Evolutionary conservation across 805 yeast genomes (phyloP), one percentile per base, ranked within the genome.

Genomic region (Candida anglica): DNA sequence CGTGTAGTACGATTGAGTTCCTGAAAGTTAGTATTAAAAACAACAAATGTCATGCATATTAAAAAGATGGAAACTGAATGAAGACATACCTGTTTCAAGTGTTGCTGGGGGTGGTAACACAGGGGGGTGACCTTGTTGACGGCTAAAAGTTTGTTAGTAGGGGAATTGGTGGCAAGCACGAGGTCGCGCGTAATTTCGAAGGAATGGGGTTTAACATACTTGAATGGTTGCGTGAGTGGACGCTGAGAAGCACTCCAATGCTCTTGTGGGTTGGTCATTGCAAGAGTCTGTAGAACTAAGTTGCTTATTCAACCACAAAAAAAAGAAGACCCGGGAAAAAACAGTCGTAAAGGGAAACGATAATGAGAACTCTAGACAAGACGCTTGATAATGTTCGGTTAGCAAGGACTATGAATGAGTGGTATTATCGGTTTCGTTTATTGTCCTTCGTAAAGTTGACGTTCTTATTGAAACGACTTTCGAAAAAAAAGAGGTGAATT

Each of bases 101-200:
- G 69, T 58, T 13, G 75, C 74, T 13, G 81, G 81, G 9, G 81
- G 80, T 5, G 81, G 81, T 40, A 76, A 61, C 13, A 75, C 79
- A 8, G 80, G 80, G 5, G 79, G 77, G 31, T 63, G 34, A 14
- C 34, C 34, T 15, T 32, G 74, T 52, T 72, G 80, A 48, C 76
- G 79, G 44, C 79, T 74, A 40, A n/a, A 32, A 21, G 6, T 6
- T 21, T 11, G 19, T 10, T 14, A 30, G 8, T n/a, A 28, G 16
- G 26, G 11, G 29, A 15, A 14, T 4, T 22, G 18, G 21, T n/a
- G n/a, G n/a, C n/a, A 13, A 5, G 15, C 16, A n/a, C 11, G 16
- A 13, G 15, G 15, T 15, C 28, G 6, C 17, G 14, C 11, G n/a
- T 9, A 8, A 7, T 27, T n/a, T 6, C 6, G 17, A 27, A 27